Conservation (phyloP, 179 eudicot genomes). For the Silene vulgaris region DNA sequence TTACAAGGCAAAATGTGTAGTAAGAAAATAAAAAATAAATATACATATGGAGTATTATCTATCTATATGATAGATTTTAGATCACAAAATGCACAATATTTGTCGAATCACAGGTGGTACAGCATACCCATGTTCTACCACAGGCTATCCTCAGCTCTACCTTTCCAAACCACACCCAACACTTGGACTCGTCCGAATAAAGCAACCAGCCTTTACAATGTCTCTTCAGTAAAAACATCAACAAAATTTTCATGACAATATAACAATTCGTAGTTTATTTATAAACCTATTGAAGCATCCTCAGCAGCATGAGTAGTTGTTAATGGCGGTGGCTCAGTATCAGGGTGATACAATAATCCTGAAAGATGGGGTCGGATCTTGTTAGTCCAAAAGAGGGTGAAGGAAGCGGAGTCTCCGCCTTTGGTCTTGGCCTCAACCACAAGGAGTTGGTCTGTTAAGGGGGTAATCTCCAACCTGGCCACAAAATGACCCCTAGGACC, state of each 20-base stretch:
- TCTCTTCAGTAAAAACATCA: not conserved
- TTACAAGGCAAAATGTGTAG: not conserved
- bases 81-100: slow-evolving; percentile 10
- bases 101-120: not conserved
- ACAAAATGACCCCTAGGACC: slow-evolving; percentile 39
- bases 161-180: not conserved
- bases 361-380: slow-evolving; percentile 38
- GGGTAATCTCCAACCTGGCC: slow-evolving; percentile 39
- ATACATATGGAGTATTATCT: not conserved
- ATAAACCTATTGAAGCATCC: not conserved
- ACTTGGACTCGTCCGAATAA: not conserved
- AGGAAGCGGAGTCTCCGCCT: slow-evolving; percentile 37
- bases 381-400: slow-evolving; percentile 39
- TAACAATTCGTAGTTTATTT: not conserved
- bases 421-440: slow-evolving; percentile 45
- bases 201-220: slow-evolving; percentile 4
- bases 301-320: not conserved
- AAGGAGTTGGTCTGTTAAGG: slow-evolving; percentile 40
- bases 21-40: no score
- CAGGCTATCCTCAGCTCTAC: not conserved
- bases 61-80: slow-evolving; percentile 17
- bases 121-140: slow-evolving; percentile 14
- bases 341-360: slow-evolving; percentile 18
- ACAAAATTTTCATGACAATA: not conserved
- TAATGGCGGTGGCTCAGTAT: not conserved